Conservation (phyloP, 225 moss, liverwort and hornwort species). For the Asterella californica region DNA sequence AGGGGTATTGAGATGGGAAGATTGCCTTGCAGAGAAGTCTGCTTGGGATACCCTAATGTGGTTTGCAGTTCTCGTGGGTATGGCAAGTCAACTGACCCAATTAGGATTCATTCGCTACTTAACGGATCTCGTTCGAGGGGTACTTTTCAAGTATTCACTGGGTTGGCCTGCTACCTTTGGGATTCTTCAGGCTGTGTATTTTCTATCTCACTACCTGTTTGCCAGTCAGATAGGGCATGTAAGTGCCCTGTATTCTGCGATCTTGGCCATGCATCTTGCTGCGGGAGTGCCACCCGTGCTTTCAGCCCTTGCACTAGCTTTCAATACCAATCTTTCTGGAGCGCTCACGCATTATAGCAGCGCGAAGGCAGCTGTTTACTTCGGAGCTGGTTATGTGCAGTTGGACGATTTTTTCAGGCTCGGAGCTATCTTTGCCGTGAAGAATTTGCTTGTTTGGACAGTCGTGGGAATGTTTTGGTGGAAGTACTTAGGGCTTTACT, state of each 20-base stretch:
- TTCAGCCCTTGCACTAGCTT: slow-evolving; percentile 61
- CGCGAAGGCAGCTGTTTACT: slow-evolving; percentile 75
- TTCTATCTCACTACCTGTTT: slow-evolving; percentile 64
- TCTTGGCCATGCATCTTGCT: slow-evolving; percentile 66
- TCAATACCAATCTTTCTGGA: slow-evolving; percentile 73
- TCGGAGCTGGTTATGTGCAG: slow-evolving; percentile 67
- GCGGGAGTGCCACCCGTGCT: slow-evolving; percentile 62
- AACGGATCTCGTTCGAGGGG: slow-evolving; percentile 58
- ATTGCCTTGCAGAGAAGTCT: slow-evolving; percentile 15
- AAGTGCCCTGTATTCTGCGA: slow-evolving; percentile 68
- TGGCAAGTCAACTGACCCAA: slow-evolving; percentile 51
- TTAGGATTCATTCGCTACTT: slow-evolving; percentile 68
- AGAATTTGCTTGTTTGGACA: slow-evolving; percentile 66
- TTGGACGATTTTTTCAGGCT: slow-evolving; percentile 67
- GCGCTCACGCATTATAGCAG: slow-evolving; percentile 73
- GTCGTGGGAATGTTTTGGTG: slow-evolving; percentile 66
- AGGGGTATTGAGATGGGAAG: slow-evolving; percentile 23
- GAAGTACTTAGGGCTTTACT: slow-evolving; percentile 56
- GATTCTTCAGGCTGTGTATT: slow-evolving; percentile 64
- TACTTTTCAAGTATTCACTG: slow-evolving; percentile 54
- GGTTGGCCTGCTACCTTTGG: slow-evolving; percentile 71
- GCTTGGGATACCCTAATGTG: slow-evolving; percentile 31
- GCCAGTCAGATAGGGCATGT: slow-evolving; percentile 86
- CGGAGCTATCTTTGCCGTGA: slow-evolving; percentile 61
- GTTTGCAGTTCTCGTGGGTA: slow-evolving; percentile 28